Conservation (phyloP, 2,329 filamentous ascomycete species). For the Xylaria sp. region DNA sequence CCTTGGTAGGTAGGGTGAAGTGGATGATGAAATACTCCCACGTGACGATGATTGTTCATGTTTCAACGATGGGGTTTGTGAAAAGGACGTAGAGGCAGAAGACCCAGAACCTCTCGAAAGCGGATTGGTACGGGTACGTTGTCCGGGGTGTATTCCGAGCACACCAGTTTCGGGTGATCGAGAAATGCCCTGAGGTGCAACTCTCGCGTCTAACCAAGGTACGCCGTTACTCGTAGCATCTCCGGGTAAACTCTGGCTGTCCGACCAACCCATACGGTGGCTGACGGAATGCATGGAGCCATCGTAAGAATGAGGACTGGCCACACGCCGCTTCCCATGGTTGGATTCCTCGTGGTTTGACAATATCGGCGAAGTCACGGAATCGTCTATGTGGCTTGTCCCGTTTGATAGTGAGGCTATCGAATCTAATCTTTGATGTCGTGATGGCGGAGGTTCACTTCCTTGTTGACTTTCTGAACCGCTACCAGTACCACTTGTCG, state of each 20-base stretch:
- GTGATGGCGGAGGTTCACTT: conserved; percentile 59
- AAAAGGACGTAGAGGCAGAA: conserved; percentile 44
- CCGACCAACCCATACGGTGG: conserved; percentile 39
- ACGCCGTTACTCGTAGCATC: conserved; percentile 29
- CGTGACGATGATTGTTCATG: conserved; percentile 50
- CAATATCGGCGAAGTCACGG: conserved; percentile 55
- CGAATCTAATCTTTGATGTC: conserved; percentile 61
- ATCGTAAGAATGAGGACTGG: conserved; percentile 46
- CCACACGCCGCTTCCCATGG: conserved; percentile 41
- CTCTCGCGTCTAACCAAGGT: conserved; percentile 45
- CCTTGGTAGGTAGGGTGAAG: conserved; percentile 54
- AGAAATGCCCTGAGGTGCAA: conserved; percentile 29
- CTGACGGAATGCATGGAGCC: conserved; percentile 36
- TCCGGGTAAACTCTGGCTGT: conserved; percentile 38
- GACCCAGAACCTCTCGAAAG: conserved; percentile 34
- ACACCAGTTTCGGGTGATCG: conserved; percentile 44
- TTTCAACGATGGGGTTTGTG: conserved; percentile 54
- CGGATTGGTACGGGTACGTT: conserved; percentile 7
- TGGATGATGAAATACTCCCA: conserved; percentile 55
- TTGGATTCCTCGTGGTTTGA: conserved; percentile 50
- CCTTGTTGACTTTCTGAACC: conserved; percentile 59
- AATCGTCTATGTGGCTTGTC: conserved; percentile 55
- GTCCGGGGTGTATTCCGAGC: conserved; percentile 37
- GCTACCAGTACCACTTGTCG: conserved; percentile 55
- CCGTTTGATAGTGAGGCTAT: conserved; percentile 54